These are phyloP conservation scores for Lantana camara DNA, from an alignment of 257 asterid genomes.

Conservation along the genomic window DNA sequence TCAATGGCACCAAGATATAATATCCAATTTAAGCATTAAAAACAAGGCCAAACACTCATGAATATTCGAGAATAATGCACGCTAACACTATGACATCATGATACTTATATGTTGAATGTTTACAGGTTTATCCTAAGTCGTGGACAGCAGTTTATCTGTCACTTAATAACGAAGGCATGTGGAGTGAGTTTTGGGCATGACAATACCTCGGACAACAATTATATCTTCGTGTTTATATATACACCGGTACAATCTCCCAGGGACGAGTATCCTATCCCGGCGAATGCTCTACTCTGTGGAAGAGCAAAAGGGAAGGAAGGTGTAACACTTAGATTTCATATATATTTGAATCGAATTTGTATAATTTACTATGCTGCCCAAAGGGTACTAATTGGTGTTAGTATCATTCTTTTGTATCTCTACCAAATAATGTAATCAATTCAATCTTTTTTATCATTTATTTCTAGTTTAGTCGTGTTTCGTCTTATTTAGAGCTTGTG, in stretches of 20 bases:
- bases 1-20: too few relatives aligned
- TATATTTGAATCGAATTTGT: slow-evolving; percentile 20
- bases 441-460: background rate
- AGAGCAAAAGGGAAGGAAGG: slow-evolving; percentile 42
- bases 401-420: slow-evolving; percentile 26
- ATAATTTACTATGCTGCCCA: slow-evolving; percentile 9
- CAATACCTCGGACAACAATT: slow-evolving; percentile 77
- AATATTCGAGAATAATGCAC: too few relatives aligned
- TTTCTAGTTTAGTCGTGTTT: slow-evolving; percentile 1
- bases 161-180: slow-evolving; percentile 80
- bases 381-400: background rate
- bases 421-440: slow-evolving; percentile 19
- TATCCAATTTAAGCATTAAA: too few relatives aligned
- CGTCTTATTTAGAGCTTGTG: slow-evolving; percentile 3
- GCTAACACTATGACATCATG: too few relatives aligned
- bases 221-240: slow-evolving; percentile 64
- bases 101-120: background rate
- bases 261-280: slow-evolving; percentile 65
- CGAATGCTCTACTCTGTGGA: slow-evolving; percentile 69
- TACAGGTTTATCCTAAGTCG: slow-evolving; percentile 70
- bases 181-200: slow-evolving; percentile 73
- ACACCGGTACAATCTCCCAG: slow-evolving; percentile 48
- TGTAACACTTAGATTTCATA: slow-evolving; percentile 16
- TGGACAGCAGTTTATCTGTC: slow-evolving; percentile 75
- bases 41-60: too few relatives aligned